Conservation (phyloP, 2,329 filamentous ascomycete genomes). For the Epichloe amarillans region DNA sequence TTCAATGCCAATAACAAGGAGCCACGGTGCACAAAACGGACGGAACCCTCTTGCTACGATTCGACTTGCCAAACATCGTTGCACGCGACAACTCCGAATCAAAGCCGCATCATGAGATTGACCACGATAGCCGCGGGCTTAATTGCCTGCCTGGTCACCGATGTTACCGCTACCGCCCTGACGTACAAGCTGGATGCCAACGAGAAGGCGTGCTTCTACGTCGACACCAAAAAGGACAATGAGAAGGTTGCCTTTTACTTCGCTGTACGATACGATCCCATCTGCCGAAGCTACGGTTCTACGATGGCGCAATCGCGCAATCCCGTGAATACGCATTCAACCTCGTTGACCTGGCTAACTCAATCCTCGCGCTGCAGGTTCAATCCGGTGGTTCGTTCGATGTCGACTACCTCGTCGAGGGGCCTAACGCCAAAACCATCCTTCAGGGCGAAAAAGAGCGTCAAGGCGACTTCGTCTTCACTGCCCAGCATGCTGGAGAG, state of each 20-base stretch:
- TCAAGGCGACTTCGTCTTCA: constrained; percentile 97
- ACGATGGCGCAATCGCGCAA: neutral
- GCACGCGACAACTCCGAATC: constrained; percentile 16
- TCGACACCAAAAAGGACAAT: constrained; percentile 64
- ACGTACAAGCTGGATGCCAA: constrained; percentile 85
- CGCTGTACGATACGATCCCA: constrained; percentile 34
- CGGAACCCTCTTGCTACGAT: neutral
- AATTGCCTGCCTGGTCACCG: constrained; percentile 55
- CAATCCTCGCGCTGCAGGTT: constrained; percentile 42
- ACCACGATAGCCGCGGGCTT: constrained; percentile 50
- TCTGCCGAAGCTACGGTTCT: neutral
- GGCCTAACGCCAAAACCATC: constrained; percentile 68
- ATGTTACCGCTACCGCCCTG: constrained; percentile 74
- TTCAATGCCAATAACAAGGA: constrained; percentile 1
- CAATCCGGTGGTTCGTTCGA: constrained; percentile 98
- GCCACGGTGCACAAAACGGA: constrained; percentile 3
- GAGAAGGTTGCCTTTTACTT: constrained; percentile 95
- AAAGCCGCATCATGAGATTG: constrained; percentile 46
- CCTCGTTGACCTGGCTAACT: neutral
- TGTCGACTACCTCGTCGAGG: constrained; percentile 80
- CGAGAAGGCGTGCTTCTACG: constrained; percentile 94
- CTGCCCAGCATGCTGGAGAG: constrained; percentile 73
- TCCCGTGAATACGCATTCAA: neutral
- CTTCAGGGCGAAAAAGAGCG: constrained; percentile 80
- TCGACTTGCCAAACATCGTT: constrained; percentile 6